Percentiles rank a stretch among this genome's conserved stretches.
These are phyloP conservation scores for Psilocybe tampanensis DNA, from an alignment of 768 basidiomycete species.

Conservation along the genomic window DNA sequence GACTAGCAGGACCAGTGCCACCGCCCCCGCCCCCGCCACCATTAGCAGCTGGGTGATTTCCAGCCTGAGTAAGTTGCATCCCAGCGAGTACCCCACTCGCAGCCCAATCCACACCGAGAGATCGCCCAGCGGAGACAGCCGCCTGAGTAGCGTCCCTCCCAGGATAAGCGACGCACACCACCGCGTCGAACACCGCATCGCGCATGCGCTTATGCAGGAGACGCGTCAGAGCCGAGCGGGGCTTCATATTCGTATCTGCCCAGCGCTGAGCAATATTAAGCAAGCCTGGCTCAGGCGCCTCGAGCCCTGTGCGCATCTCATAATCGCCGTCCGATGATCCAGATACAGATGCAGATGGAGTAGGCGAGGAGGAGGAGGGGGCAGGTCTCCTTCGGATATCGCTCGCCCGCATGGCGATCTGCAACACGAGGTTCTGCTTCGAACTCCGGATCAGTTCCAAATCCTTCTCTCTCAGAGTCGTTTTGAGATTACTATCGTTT, in stretches of 20 bases:
- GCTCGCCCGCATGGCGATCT: constrained; percentile 72
- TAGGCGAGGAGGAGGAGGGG: constrained; percentile 16
- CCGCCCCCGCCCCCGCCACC: too few relatives aligned
- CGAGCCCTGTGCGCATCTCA: not conserved
- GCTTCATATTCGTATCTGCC: constrained; percentile 68
- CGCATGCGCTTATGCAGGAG: constrained; percentile 67
- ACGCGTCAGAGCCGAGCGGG: constrained; percentile 56
- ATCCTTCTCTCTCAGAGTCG: constrained; percentile 38
- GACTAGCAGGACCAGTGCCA: too few relatives aligned
- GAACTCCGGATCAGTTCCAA: constrained; percentile 53
- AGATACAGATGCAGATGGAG: not conserved
- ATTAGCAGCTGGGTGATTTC: too few relatives aligned
- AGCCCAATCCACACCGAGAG: constrained; percentile 10
- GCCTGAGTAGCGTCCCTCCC: constrained; percentile 37
- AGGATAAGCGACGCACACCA: constrained; percentile 55
- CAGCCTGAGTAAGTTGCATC: not conserved
- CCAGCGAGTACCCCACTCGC: constrained; percentile 2
- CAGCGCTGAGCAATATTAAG: constrained; percentile 69
- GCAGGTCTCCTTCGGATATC: constrained; percentile 29
- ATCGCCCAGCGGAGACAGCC: constrained; percentile 1
- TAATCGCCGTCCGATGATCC: not conserved
- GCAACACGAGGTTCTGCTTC: constrained; percentile 71
- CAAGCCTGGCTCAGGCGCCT: constrained; percentile 2
- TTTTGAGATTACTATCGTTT: constrained; percentile 1
- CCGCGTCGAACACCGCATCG: constrained; percentile 62